phyloP scores from a whole-genome alignment of 176 grass and related monocot genomes.

The Oryza brachyantha region DNA sequence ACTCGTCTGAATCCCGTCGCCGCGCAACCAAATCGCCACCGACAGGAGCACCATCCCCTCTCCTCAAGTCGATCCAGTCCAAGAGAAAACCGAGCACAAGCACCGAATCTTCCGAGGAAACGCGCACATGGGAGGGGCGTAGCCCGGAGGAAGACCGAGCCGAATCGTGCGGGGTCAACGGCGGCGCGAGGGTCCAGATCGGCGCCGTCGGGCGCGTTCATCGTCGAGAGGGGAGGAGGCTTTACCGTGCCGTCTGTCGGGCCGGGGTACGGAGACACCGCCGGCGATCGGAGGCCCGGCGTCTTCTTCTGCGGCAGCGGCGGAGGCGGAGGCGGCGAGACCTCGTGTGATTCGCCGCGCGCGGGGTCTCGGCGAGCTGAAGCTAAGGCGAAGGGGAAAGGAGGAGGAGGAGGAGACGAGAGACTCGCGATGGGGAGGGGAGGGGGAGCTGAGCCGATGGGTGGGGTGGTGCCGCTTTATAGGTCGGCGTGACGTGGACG shows the following conservation, averaged over 20 bases:
- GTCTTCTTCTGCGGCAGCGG: too few species aligned
- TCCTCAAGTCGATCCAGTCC: slow-evolving; percentile 23
- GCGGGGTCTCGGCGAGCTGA: slow-evolving; percentile 30
- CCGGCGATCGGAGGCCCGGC: too few species aligned
- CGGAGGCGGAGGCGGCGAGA: not conserved
- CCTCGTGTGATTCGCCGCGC: not conserved
- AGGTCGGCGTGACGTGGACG: slow-evolving; percentile 43
- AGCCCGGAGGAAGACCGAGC: not conserved
- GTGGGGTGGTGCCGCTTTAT: slow-evolving; percentile 7
- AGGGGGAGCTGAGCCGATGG: not conserved
- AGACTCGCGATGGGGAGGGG: not conserved
- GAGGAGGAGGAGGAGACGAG: not conserved
- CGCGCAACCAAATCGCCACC: not conserved
- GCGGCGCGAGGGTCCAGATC: slow-evolving; percentile 29
- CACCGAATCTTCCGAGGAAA: not conserved
- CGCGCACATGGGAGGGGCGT: not conserved
- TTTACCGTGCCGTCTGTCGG: slow-evolving; percentile 2
- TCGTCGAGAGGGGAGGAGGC: not conserved
- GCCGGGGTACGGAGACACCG: not conserved
- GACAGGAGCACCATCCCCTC: not conserved
- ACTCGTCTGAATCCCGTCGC: not conserved
- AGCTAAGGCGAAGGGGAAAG: not conserved
- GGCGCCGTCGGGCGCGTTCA: not conserved
- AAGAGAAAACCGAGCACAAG: not conserved
- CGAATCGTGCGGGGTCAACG: slow-evolving; percentile 39